Base-by-base conservation (phyloP, 2,329 filamentous ascomycete genomes). In the Pseudonectria buxi region DNA sequence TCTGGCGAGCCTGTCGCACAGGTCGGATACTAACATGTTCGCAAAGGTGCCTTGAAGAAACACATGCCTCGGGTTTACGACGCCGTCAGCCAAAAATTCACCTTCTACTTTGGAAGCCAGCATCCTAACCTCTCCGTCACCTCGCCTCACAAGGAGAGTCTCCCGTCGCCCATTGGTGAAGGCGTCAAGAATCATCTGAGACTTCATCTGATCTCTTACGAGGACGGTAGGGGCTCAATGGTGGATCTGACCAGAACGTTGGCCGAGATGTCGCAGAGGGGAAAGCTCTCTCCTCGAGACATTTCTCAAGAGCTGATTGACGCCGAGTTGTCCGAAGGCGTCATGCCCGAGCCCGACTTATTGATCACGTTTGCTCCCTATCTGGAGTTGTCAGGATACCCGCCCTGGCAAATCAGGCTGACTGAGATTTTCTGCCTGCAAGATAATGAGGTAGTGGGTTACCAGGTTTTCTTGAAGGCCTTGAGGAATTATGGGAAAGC, bases 171-270 rank as follows among this genome's bases (percentile, higher is more conserved):
- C 15, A 38, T 48, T 15, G 45, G 56, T 33, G 47, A 55, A 29
- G 49, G 52, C 51, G 47, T 55, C 40, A 46, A 57, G 47, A 59
- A 66, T 45, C 61, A 68, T 53, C 56, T 81, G 37, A 63, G 69
- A 16, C 59, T 96, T 13, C 76, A 95, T 38, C 76, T 98, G 26
- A 76, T 98, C 33, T 94, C 87, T 11, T 78, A 80, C 26, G 83
- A 90, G 37, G 92, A 98, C 51, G 90, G 92, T 32, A 79, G 90
- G 36, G 87, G 94, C 54, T 95, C 90, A 4, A 77, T 98, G 44
- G 89, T 98, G 27, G 92, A 98, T 60, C 74, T 98, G 30, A 98
- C 92, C 28, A 87, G 89, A 55, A 96, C 94, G 1, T 71, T 98
- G 14, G 78, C 90, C 6, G 86, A 95, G 56, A 96, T 98, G 92